Percentiles rank a stretch among this genome's conserved stretches.
These are phyloP conservation scores for Aureobasidium sp. DNA, from an alignment of 2,329 filamentous ascomycete species.

Conservation along the genomic window DNA sequence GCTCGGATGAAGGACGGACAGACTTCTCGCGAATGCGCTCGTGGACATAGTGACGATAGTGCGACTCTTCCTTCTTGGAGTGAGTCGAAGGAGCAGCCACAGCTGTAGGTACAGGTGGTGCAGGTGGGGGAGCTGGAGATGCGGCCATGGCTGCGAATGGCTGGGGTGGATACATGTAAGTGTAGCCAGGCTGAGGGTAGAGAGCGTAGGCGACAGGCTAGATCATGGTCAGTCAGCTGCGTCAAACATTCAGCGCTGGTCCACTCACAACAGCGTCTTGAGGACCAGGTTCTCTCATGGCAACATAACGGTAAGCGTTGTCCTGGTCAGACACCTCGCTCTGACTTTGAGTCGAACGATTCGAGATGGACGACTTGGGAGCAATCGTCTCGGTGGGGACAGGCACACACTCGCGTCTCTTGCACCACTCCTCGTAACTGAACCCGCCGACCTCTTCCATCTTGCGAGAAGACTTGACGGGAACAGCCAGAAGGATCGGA, in stretches of 20 bases:
- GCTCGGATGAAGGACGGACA: background rate
- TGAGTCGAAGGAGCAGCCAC: background rate
- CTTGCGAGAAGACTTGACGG: background rate
- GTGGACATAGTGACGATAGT: background rate
- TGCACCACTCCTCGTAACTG: constrained; percentile 15
- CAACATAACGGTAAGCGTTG: constrained; percentile 13
- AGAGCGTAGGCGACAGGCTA: constrained; percentile 13
- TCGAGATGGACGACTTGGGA: constrained; percentile 8
- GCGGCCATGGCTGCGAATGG: background rate
- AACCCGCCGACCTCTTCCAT: constrained; percentile 13
- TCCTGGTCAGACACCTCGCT: constrained; percentile 2
- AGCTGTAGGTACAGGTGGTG: background rate
- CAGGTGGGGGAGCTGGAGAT: background rate
- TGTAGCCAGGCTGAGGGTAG: constrained; percentile 9
- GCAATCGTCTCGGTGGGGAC: constrained; percentile 7
- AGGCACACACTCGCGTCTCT: background rate
- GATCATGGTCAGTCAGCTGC: background rate
- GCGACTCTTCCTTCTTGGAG: background rate
- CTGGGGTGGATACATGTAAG: constrained; percentile 3
- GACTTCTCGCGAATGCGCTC: constrained; percentile 5
- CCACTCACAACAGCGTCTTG: constrained; percentile 7
- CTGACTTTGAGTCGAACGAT: background rate
- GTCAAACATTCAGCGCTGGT: background rate
- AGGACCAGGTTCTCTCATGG: constrained; percentile 15
- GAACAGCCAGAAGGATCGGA: background rate